Evolutionary conservation across 2,329 filamentous ascomycete species (phyloP).

Genomic region (Penicillium palitans): DNA sequence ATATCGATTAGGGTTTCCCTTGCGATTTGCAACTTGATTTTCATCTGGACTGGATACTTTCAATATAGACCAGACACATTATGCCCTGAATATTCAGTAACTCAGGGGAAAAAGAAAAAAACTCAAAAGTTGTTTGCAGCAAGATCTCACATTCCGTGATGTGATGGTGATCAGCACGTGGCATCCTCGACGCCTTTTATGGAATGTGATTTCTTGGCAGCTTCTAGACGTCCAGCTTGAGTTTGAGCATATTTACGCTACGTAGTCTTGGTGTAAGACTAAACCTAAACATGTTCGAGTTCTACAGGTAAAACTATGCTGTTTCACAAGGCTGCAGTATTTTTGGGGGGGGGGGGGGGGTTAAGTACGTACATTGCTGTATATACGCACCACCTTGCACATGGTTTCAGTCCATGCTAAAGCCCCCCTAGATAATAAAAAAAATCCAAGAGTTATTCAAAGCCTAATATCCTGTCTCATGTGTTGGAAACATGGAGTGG

Average conservation of each 20-base stretch:
- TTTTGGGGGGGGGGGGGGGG: no score
- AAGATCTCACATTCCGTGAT: conserved; percentile 6
- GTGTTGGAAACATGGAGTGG: not conserved
- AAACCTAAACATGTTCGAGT: not conserved
- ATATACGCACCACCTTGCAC: not conserved
- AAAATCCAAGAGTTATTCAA: not conserved
- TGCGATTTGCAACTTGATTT: not conserved
- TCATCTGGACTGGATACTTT: not conserved
- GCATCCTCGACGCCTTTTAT: not conserved
- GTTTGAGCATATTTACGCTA: not conserved
- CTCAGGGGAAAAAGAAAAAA: not conserved
- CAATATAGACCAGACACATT: not conserved
- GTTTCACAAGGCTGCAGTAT: not conserved
- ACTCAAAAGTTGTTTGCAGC: conserved; percentile 1
- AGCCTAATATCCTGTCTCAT: not conserved
- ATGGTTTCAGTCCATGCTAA: not conserved
- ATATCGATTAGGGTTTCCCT: not conserved
- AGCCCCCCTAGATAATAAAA: not conserved
- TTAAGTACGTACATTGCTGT: not conserved
- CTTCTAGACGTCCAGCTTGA: not conserved
- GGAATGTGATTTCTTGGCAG: conserved; percentile 4
- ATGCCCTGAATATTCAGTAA: not conserved
- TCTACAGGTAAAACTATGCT: not conserved
- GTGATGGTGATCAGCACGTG: conserved; percentile 4
- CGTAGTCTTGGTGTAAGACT: not conserved